Percentiles rank a stretch among this genome's conserved stretches.
Evolutionary conservation across 768 basidiomycete genomes (phyloP).

Genomic region (Serendipita vermifera): DNA sequence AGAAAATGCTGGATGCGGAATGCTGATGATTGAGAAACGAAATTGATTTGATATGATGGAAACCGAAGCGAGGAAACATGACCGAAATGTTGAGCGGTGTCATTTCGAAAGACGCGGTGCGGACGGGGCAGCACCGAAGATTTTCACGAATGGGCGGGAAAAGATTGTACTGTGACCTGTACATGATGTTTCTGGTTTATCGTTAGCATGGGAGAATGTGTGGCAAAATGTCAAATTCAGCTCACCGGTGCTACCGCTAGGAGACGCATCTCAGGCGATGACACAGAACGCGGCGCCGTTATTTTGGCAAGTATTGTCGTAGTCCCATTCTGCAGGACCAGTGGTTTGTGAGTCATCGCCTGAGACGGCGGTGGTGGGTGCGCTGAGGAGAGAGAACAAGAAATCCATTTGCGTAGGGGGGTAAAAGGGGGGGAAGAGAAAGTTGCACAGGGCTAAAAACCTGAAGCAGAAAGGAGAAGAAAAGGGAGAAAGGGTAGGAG

Average conservation of each 20-base stretch:
- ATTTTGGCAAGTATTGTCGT: background rate
- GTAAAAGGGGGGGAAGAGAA: background rate
- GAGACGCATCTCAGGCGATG: background rate
- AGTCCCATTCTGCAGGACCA: background rate
- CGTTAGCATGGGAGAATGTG: background rate
- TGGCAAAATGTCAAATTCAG: background rate
- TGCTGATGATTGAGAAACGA: background rate
- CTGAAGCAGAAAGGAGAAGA: background rate
- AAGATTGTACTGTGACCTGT: background rate
- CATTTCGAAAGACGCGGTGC: background rate
- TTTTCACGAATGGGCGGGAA: background rate
- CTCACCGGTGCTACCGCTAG: too few species aligned
- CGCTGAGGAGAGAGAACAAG: constrained; percentile 4
- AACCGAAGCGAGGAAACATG: background rate
- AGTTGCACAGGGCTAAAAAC: background rate
- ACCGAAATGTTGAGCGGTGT: background rate
- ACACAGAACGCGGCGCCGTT: background rate
- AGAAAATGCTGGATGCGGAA: background rate
- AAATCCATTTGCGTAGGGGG: background rate
- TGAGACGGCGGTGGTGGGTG: background rate
- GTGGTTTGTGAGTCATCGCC: background rate
- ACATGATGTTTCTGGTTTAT: background rate
- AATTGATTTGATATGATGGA: background rate
- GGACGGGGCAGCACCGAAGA: background rate
- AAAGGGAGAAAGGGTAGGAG: background rate